A percentile compares a stretch with the other conserved stretches of the same genome.
Conservation (phyloP, 192 early-diverging fungal species). For the Paraglomus brasilianum region DNA sequence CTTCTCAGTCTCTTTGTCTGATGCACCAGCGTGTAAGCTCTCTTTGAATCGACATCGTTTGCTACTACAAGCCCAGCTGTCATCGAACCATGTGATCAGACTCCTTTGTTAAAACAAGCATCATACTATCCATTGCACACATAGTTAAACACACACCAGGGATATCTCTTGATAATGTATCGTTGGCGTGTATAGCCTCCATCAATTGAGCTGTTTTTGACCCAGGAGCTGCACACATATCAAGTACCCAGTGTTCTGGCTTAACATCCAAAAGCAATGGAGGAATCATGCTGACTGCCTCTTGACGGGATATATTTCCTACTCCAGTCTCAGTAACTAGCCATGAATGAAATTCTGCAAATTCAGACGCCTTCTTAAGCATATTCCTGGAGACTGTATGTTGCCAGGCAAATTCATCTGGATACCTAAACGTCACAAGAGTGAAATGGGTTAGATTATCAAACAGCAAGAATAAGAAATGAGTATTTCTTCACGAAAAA, state of each 20-base stretch:
- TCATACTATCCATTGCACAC: neutral
- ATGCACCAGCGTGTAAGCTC: constrained; percentile 92
- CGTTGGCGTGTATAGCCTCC: constrained; percentile 72
- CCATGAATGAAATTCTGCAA: constrained; percentile 88
- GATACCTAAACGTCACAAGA: constrained; percentile 56
- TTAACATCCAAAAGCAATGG: constrained; percentile 87
- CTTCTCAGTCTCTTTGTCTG: constrained; percentile 94
- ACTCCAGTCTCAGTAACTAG: constrained; percentile 97
- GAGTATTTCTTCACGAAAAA: neutral
- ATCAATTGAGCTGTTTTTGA: constrained; percentile 95
- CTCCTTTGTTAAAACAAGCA: neutral
- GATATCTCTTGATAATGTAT: constrained; percentile 43
- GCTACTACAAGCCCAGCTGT: constrained; percentile 87
- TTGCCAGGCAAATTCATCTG: constrained; percentile 89
- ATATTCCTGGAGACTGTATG: constrained; percentile 71
- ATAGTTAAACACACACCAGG: constrained; percentile 42
- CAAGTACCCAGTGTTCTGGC: constrained; percentile 80
- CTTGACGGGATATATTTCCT: constrained; percentile 96
- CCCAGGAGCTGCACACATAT: constrained; percentile 99
- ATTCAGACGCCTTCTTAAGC: constrained; percentile 74
- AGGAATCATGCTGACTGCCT: constrained; percentile 98
- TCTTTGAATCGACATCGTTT: constrained; percentile 92
- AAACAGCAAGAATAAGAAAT: neutral
- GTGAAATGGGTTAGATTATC: neutral
- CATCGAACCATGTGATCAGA: neutral